Evolutionary conservation across 352 stramenopile genomes (phyloP).

Genomic region (Blastocystis hominis): DNA sequence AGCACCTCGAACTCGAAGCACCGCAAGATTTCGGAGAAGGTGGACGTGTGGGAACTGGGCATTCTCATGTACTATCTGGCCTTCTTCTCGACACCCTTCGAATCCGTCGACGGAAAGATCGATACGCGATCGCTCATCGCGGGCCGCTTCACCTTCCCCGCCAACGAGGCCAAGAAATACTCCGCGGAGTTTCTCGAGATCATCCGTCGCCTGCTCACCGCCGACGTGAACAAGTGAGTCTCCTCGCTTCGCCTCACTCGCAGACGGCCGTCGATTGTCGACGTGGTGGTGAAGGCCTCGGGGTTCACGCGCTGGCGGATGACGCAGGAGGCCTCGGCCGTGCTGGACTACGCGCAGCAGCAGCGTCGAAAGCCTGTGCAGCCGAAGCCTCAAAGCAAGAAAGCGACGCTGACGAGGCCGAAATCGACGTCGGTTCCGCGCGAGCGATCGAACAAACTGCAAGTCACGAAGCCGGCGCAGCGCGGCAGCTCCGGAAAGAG

Average conservation of each 20-base stretch:
- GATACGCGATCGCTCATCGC: background rate
- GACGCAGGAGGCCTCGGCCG: background rate
- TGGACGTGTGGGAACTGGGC: constrained; percentile 55
- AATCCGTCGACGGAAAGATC: constrained; percentile 2
- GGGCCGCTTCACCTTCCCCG: constrained; percentile 14
- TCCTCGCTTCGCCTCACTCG: background rate
- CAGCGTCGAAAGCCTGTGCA: background rate
- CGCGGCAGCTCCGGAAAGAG: background rate
- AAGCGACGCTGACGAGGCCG: background rate
- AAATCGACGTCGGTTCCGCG: background rate
- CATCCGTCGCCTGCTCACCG: background rate
- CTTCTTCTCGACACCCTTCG: constrained; percentile 54
- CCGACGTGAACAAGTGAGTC: constrained; percentile 14
- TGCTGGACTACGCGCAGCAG: background rate
- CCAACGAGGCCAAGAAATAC: background rate
- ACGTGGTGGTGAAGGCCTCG: constrained; percentile 2
- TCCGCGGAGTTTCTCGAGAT: constrained; percentile 37
- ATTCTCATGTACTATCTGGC: constrained; percentile 54
- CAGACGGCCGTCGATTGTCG: constrained; percentile 2
- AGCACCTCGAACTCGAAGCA: constrained; percentile 7
- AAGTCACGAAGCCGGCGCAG: background rate
- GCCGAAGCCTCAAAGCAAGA: background rate
- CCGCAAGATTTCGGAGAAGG: constrained; percentile 51
- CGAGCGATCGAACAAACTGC: background rate
- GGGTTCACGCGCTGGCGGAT: constrained; percentile 36